phyloP scores from a whole-genome alignment of 2,329 filamentous ascomycete genomes.

The Lachnum nothofagi region DNA sequence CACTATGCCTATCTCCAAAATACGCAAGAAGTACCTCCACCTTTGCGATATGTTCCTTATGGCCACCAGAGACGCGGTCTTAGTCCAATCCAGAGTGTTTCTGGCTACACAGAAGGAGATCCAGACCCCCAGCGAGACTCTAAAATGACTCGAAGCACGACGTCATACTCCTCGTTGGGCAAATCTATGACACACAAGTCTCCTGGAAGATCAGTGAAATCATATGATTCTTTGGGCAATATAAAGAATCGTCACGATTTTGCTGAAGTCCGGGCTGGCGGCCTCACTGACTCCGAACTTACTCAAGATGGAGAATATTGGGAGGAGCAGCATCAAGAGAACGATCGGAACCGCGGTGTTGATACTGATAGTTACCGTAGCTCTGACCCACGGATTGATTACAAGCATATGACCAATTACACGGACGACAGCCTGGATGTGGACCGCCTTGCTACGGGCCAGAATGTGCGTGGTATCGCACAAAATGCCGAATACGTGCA shows the following conservation, averaged over 20 bases:
- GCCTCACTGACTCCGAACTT: constrained; percentile 40
- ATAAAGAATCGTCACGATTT: constrained; percentile 32
- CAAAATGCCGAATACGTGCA: constrained; percentile 74
- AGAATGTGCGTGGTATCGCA: constrained; percentile 65
- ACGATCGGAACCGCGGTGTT: constrained; percentile 41
- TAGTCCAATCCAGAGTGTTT: constrained; percentile 89
- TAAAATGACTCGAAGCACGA: constrained; percentile 45
- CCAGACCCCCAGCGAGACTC: constrained; percentile 56
- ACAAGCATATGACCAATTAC: constrained; percentile 47
- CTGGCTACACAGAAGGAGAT: constrained; percentile 72
- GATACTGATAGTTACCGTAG: constrained; percentile 57
- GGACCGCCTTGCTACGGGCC: constrained; percentile 57
- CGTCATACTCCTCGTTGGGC: constrained; percentile 58
- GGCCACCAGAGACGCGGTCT: constrained; percentile 65
- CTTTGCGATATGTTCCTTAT: constrained; percentile 62
- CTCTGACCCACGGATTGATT: constrained; percentile 51
- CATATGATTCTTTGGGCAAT: constrained; percentile 28
- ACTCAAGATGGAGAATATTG: constrained; percentile 37
- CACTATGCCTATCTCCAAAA: constrained; percentile 38
- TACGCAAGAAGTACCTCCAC: constrained; percentile 57
- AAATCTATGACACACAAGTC: constrained; percentile 48
- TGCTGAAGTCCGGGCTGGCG: constrained; percentile 30
- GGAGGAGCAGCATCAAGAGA: constrained; percentile 33
- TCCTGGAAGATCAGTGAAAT: constrained; percentile 53
- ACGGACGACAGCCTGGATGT: constrained; percentile 55